These are phyloP conservation scores for Calonectria crousiana DNA, from an alignment of 2,329 filamentous ascomycete genomes.

Conservation along the genomic window DNA sequence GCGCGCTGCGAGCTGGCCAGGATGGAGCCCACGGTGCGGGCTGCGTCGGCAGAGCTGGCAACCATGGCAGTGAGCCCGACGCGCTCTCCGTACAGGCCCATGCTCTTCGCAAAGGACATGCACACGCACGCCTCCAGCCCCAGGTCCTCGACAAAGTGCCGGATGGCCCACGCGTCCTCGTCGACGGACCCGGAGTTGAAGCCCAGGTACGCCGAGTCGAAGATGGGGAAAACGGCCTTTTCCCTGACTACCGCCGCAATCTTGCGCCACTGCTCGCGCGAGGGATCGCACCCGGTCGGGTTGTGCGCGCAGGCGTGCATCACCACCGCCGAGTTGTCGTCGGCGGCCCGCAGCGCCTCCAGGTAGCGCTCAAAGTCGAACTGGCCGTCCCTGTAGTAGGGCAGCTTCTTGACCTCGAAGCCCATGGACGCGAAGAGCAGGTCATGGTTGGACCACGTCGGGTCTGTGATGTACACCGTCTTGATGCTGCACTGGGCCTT, in stretches of 20 bases:
- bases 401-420: constrained; percentile 46
- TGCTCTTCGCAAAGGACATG: constrained; percentile 73
- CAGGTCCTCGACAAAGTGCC: constrained; percentile 45
- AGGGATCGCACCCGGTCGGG: constrained; percentile 55
- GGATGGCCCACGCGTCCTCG: constrained; percentile 40
- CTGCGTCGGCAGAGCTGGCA: constrained; percentile 30
- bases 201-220: constrained; percentile 39
- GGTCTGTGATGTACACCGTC: constrained; percentile 53
- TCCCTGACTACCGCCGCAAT: constrained; percentile 31
- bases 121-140: constrained; percentile 66
- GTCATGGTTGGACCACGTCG: constrained; percentile 57
- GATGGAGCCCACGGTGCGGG: constrained; percentile 41
- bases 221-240: constrained; percentile 35
- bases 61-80: constrained; percentile 48
- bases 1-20: constrained; percentile 48
- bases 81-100: constrained; percentile 58
- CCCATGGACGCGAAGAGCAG: constrained; percentile 51
- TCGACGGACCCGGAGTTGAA: constrained; percentile 41
- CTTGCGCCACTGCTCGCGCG: constrained; percentile 38
- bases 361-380: constrained; percentile 51
- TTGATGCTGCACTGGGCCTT: constrained; percentile 40
- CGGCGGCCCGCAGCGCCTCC: constrained; percentile 41
- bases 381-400: constrained; percentile 50
- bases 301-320: constrained; percentile 59
- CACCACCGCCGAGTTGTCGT: constrained; percentile 44